Evolutionary conservation across 164 flowering plant species (phyloP), one percentile per base, ranked within the genome.

Genomic region (Stephania japonica): DNA sequence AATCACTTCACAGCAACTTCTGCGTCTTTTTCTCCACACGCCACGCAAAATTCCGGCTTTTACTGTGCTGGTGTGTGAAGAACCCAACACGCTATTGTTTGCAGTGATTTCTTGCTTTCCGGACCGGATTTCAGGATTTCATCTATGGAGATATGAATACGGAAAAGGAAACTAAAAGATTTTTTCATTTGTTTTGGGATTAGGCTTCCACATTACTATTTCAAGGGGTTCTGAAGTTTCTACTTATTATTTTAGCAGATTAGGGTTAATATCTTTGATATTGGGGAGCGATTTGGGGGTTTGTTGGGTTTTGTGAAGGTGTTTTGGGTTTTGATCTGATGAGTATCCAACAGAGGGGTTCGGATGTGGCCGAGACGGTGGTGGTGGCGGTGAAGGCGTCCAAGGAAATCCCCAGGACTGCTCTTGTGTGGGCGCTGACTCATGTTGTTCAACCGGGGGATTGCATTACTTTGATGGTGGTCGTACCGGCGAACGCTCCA

Each of bases 381-480:
- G 38, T 32, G 38, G 38, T 32, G 38, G 38, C 38, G 0, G 38
- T 32, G 38, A 32, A 32, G 38, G 38, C 38, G 38, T 32, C 38
- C 2, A 32, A 32, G 38, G 38, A 32, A 32, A 32, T 32, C 38
- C 38, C 38, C 4, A 32, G 38, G 38, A 32, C 38, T 32, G 38
- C 38, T 32, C 38, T 32, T 32, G 38, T 32, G 38, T 32, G 38
- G 38, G 38, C 38, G 38, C 38, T 32, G 38, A 32, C 38, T 32
- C 38, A 32, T 32, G 38, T 32, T 32, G 38, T 32, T 32, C 38
- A 32, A 32, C 38, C 38, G 38, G 38, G 38, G 4, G 97, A 89
- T 69, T 93, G 92, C 83, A 90, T 93, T 44, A 91, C 93, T 0
- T 79, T 96, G 74, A 86, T 96, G 49, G 97, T 96, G 25, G 95